Base-by-base conservation (phyloP, 768 basidiomycete genomes). In the Boletus reticulatus region DNA sequence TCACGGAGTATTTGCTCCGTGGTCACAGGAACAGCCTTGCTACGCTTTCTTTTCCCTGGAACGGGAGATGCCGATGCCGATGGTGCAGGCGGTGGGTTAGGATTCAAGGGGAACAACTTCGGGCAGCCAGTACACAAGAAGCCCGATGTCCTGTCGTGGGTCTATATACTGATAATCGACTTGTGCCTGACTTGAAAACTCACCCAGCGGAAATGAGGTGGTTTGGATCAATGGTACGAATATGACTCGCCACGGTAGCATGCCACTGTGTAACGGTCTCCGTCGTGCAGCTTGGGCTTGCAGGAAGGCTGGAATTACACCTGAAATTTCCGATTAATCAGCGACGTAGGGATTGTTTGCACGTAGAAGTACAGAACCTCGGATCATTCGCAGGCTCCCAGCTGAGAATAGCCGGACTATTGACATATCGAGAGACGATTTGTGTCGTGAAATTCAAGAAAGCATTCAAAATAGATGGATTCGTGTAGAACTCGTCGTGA, bases 361-460 rank as follows among this genome's bases (percentile, higher is more conserved):
- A 34, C 4, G 13, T 8, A 42, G n/a, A 12, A 41, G 24, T 6
- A 34, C 50, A 58, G 49, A 51, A 84, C 82, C 83, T 80, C 10
- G 85, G 76, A 61, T 88, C 86, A 64, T 88, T 88, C 19, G 84
- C 86, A 59, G 85, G 59, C 64, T 88, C 85, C 81, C 82, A 84
- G 50, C 38, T 62, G 56, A 87, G 76, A 50, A 87, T 63, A n/a
- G 76, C 69, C 4, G 85, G 68, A 49, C 75, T 77, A 48, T 83
- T 76, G 16, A 72, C 72, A 59, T 86, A 86, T 48, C 85, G 83
- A 17, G 76, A 70, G 11, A 84, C 81, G 20, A 88, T 63, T 38
- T 79, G 75, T 10, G 71, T 72, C 8, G 83, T 81, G 55, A 82
- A 87, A 57, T 87, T 82, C 72, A 76, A 73, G 68, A 85, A 88